Evolutionary conservation across 2,329 filamentous ascomycete genomes (phyloP).

Genomic region (Claviceps sp.): DNA sequence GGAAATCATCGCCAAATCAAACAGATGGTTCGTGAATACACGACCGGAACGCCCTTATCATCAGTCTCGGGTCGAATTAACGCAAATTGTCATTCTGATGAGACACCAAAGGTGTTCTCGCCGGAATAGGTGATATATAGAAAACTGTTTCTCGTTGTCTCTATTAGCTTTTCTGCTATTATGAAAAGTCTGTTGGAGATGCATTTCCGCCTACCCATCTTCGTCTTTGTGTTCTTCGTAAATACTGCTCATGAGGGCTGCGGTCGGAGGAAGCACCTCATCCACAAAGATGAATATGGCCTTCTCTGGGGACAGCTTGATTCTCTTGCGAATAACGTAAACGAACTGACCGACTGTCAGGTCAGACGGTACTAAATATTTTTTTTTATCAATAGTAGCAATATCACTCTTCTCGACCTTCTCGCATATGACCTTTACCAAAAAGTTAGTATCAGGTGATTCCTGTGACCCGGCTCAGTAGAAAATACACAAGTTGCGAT

Average conservation of each 20-base stretch:
- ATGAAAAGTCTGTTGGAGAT: neutral
- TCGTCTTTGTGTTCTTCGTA: constrained; percentile 97
- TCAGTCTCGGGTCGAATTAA: neutral
- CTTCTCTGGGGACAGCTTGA: constrained; percentile 99
- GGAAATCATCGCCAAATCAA: constrained; percentile 1
- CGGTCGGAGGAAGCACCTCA: constrained; percentile 90
- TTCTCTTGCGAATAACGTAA: constrained; percentile 99
- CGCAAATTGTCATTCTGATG: constrained; percentile 5
- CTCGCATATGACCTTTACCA: constrained; percentile 83
- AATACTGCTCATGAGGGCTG: constrained; percentile 97
- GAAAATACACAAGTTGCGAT: too few species aligned
- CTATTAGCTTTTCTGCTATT: constrained; percentile 5
- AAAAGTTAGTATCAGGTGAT: neutral
- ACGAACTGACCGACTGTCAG: constrained; percentile 98
- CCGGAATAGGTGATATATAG: constrained; percentile 99
- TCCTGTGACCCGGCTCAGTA: neutral
- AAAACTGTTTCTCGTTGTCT: constrained; percentile 43
- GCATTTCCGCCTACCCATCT: constrained; percentile 40
- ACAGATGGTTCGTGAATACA: constrained; percentile 14
- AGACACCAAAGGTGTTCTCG: constrained; percentile 87
- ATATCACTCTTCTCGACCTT: constrained; percentile 99
- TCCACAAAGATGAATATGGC: constrained; percentile 99
- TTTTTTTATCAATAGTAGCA: constrained; percentile 99
- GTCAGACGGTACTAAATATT: constrained; percentile 95
- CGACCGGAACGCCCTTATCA: constrained; percentile 20